Evolutionary conservation across 2,329 filamentous ascomycete species (phyloP).

Genomic region (Alternaria infectoria): DNA sequence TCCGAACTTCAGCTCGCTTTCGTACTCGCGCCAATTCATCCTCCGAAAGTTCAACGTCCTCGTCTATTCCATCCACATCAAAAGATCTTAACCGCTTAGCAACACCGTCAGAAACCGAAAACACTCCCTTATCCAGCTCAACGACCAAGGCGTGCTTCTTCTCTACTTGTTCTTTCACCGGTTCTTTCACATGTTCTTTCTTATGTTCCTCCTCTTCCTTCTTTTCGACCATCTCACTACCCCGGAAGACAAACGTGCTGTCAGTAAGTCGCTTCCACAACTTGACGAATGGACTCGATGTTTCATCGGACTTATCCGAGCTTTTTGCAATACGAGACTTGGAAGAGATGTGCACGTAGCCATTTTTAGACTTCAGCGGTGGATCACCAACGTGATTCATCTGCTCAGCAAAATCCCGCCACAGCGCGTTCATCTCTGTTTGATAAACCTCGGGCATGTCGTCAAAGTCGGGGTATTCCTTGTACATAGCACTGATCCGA

Average conservation of each 20-base stretch:
- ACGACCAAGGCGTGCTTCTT: too few species aligned
- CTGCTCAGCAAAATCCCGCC: background rate
- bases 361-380: background rate
- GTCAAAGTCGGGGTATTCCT: background rate
- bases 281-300: background rate
- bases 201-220: too few species aligned
- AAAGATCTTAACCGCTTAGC: too few species aligned
- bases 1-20: background rate
- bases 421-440: background rate
- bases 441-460: background rate
- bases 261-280: accelerated
- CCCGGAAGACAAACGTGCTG: background rate
- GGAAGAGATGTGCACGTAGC: background rate
- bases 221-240: background rate
- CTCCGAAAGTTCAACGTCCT: background rate
- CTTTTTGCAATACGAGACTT: background rate
- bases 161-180: too few species aligned
- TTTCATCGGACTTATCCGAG: background rate
- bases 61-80: too few species aligned
- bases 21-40: background rate
- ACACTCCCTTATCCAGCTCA: too few species aligned
- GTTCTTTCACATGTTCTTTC: too few species aligned
- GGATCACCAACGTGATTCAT: too few species aligned
- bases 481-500: background rate
- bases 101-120: too few species aligned